Evolutionary conservation across 2,329 filamentous ascomycete genomes (phyloP), one percentile per base, ranked within the genome.

Genomic region (Ophiosphaerella korrae): DNA sequence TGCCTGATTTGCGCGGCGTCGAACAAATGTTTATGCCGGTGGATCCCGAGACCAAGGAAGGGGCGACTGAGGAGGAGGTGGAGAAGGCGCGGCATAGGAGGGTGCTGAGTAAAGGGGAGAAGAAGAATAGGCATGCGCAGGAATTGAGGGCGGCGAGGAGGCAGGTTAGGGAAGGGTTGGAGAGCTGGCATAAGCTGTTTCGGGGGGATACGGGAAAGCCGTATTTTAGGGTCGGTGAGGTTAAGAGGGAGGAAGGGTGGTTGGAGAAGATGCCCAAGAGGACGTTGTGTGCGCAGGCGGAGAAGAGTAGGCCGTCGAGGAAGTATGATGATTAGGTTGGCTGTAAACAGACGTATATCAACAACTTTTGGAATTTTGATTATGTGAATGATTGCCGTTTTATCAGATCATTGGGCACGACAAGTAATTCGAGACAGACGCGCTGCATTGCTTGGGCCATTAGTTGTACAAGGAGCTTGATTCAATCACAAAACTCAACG

Each of bases 131-230:
- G 48, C 82, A 84, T 56, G 82, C 83, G 62, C 74, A 82, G 70
- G 93, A 96, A 77, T 63, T 81, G 43, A 78, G 80, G 45, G 76
- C 81, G 42, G 93, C 92, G 21, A 79, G 77, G 73, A 76, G 82
- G 59, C 82, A 84, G 71, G 88, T 90, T 2, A 73, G 84, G 52
- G 83, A 85, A 18, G 84, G 85, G 11, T 78, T 99, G 49, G 78
- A 83, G 70, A 87, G 93, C 74, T 97, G 92, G 94, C 85, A 88
- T 53, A 80, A 83, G 44, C 91, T 97, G 77, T 97, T 97, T 55
- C 54, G 72, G 9, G 79, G 79, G 1, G 76, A 77, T 67, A 88
- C 88, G 48, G 89, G 85, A 70, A 83, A 87, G 67, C 91, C 90
- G 77, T 97, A 97, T 75, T 84, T 84, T 55, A 84, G 84, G 74